These are phyloP conservation scores for Orbilia oligospora DNA, from an alignment of 2,329 filamentous ascomycete species.

Conservation along the genomic window DNA sequence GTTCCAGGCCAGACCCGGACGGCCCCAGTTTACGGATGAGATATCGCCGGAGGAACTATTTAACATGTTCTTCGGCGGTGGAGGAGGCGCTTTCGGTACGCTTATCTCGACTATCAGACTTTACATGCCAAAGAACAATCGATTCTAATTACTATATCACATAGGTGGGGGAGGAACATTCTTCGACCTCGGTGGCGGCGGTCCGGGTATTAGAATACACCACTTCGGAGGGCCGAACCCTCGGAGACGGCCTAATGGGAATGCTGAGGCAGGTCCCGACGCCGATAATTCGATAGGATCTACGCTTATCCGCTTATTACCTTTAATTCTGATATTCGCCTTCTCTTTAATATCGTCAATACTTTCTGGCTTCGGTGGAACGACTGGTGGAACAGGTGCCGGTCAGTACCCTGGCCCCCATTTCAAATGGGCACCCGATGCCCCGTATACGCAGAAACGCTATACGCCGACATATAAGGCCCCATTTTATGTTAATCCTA, in stretches of 20 bases:
- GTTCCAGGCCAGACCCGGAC: slow-evolving; percentile 69
- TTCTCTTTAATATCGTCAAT: slow-evolving; percentile 85
- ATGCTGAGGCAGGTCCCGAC: slow-evolving; percentile 72
- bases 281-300: slow-evolving; percentile 68
- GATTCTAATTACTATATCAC: slow-evolving; percentile 61
- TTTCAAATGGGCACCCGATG: slow-evolving; percentile 78
- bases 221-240: slow-evolving; percentile 89
- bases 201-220: slow-evolving; percentile 91
- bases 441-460: slow-evolving; percentile 79
- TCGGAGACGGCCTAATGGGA: slow-evolving; percentile 73
- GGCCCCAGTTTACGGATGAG: slow-evolving; percentile 81
- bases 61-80: slow-evolving; percentile 93
- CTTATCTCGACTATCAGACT: slow-evolving; percentile 71
- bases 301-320: slow-evolving; percentile 79
- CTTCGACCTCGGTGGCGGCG: slow-evolving; percentile 83
- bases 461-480: slow-evolving; percentile 79
- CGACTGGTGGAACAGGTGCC: slow-evolving; percentile 69
- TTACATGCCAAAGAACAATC: not conserved
- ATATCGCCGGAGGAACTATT: slow-evolving; percentile 98
- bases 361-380: slow-evolving; percentile 69
- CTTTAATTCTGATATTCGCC: slow-evolving; percentile 89
- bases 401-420: slow-evolving; percentile 74
- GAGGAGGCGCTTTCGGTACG: slow-evolving; percentile 73
- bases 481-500: slow-evolving; percentile 87
- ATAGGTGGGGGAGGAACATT: slow-evolving; percentile 70